phyloP scores from a whole-genome alignment of 1,284 basidiomycete genomes.

The Puccinia polysora region DNA sequence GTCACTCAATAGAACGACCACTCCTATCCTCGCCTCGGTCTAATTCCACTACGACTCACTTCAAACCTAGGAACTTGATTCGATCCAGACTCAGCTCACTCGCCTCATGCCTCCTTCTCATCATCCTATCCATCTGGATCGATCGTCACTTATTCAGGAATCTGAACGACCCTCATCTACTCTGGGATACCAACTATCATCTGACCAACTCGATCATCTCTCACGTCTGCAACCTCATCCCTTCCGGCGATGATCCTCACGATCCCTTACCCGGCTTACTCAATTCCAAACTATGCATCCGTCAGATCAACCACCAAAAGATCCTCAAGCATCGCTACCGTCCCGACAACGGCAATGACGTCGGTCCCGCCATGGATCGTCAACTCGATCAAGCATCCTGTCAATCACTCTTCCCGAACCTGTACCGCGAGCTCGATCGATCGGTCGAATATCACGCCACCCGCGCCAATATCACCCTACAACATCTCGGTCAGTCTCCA shows the following conservation, averaged over 20 bases:
- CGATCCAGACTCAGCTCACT: neutral
- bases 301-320: neutral
- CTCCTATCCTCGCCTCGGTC: neutral
- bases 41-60: conserved; percentile 2
- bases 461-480: conserved; percentile 2
- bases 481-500: conserved; percentile 30
- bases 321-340: neutral
- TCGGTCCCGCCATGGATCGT: conserved; percentile 7
- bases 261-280: neutral
- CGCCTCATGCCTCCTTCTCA: neutral
- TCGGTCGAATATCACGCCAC: conserved; percentile 11
- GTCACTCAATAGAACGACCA: conserved; percentile 21
- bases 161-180: neutral
- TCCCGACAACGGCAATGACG: neutral
- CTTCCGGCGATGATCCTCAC: neutral
- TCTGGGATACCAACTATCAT: conserved; percentile 19
- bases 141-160: conserved; percentile 16
- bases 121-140: neutral
- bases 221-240: conserved; percentile 15
- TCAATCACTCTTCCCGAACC: conserved; percentile 22
- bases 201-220: conserved; percentile 23
- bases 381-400: conserved; percentile 6
- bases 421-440: conserved; percentile 26
- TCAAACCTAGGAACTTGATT: neutral
- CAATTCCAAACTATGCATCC: neutral